A percentile compares a stretch with the other conserved stretches of the same genome.
phyloP scores from a whole-genome alignment of 768 basidiomycete species.

The Pleurotus djamor region DNA sequence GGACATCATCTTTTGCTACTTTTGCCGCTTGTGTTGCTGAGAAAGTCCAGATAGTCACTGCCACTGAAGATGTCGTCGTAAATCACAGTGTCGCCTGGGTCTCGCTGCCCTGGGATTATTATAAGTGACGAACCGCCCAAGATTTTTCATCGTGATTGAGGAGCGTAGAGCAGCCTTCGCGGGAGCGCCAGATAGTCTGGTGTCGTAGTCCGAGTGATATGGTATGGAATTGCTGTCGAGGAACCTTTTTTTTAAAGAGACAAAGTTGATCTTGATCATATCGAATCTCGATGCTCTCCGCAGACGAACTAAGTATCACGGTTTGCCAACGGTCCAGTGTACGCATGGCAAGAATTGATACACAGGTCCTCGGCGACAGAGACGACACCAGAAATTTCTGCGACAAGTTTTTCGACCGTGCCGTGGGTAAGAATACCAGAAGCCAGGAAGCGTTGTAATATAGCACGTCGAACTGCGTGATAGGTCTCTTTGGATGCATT shows the following conservation, averaged over 20 bases:
- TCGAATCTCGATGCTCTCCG: conserved; percentile 17
- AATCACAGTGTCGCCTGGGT: conserved; percentile 1
- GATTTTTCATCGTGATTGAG: conserved; percentile 20
- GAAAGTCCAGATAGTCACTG: conserved; percentile 20
- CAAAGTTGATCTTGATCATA: conserved; percentile 17
- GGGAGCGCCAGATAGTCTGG: conserved; percentile 28
- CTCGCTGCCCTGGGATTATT: conserved; percentile 3
- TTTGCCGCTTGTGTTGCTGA: conserved; percentile 8
- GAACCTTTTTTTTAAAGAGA: conserved; percentile 15
- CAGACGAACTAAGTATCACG: conserved; percentile 28
- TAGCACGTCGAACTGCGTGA: conserved; percentile 15
- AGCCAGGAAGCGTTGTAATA: conserved; percentile 20
- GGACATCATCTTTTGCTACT: conserved; percentile 24
- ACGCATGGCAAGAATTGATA: conserved; percentile 34
- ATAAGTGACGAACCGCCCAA: conserved; percentile 14
- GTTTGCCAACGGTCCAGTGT: conserved; percentile 29
- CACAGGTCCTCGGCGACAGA: conserved; percentile 39
- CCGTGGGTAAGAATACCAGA: conserved; percentile 24
- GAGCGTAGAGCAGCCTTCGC: conserved; percentile 22
- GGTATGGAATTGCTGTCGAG: conserved; percentile 29
- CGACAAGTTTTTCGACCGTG: conserved; percentile 21
- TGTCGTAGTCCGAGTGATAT: conserved; percentile 41
- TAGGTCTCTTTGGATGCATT: conserved; percentile 29
- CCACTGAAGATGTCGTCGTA: conserved; percentile 31
- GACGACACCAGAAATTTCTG: conserved; percentile 30